phyloP scores from a whole-genome alignment of 805 yeast species.

The Hanseniaspora lindneri region DNA sequence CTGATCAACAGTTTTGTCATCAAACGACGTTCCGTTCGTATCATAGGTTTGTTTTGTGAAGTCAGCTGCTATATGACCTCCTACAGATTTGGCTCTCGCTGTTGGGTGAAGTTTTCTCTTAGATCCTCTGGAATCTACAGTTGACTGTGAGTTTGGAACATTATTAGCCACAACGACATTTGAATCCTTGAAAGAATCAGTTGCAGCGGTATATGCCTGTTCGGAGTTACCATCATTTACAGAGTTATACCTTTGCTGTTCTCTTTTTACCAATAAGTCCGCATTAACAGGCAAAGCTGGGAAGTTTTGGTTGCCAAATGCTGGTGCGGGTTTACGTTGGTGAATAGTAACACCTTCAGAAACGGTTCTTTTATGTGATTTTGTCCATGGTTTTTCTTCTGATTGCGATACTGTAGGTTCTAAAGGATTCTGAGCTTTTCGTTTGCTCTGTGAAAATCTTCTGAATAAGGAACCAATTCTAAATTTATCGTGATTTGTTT shows the following conservation, averaged over 20 bases:
- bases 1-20: conserved; percentile 33
- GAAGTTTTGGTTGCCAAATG: conserved; percentile 20
- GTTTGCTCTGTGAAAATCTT: conserved; percentile 28
- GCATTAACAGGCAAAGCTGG: conserved; percentile 31
- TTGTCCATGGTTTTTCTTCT: conserved; percentile 17
- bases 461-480: conserved; percentile 29
- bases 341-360: conserved; percentile 28
- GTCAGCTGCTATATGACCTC: conserved; percentile 63
- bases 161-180: too few relatives aligned
- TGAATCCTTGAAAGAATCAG: neutral
- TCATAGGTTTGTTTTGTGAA: neutral
- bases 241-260: conserved; percentile 21
- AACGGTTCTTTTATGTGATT: conserved; percentile 32
- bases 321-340: neutral
- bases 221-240: conserved; percentile 14
- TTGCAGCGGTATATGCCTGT: neutral
- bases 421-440: neutral
- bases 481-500: conserved; percentile 20
- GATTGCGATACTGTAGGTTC: conserved; percentile 1
- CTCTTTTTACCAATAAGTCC: conserved; percentile 24
- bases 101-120: conserved; percentile 52
- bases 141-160: too few relatives aligned
- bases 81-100: conserved; percentile 74
- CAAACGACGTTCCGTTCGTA: conserved; percentile 8
- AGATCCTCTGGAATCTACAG: conserved; percentile 24